Base-by-base conservation (phyloP, 73 alveolate genomes). In the Tetrahymena thermophila region DNA sequence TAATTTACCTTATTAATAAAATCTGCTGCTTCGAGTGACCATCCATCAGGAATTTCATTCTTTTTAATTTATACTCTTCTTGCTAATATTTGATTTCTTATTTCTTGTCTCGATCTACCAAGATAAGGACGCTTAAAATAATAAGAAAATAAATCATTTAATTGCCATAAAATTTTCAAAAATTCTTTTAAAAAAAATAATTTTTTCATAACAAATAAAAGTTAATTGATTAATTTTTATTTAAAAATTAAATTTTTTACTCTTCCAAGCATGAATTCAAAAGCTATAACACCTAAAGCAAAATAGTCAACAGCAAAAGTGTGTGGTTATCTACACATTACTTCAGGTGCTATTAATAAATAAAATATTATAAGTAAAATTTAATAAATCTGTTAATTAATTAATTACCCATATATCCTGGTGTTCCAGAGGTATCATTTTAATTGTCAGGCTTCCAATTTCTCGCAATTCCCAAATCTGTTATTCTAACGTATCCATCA, bases 201-300 rank as follows among this genome's bases (percentile, higher is more conserved):
- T n/a, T n/a, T n/a, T n/a, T n/a, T n/a, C n/a, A n/a, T n/a, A n/a
- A n/a, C n/a, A n/a, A n/a, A n/a, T n/a, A n/a, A n/a, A n/a, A n/a
- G n/a, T 4, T 19, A 19, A 4, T 19, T 15, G 2, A 4, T 3
- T 4, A 55, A 19, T 55, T 55, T 55, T 21, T 57, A 31, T 57
- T 21, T 71, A 16, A n/a, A 3, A 25, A 71, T 3, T 28, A 25
- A 71, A 3, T 25, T 71, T 56, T 50, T 50, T 95, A 94, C 97
- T 40, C 97, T 96, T 28, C 98, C 97, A 13, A 94, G 84, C 98
- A 98, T 98, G 93, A 97, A 95, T 56, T 98, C 99, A 94, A 96
- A 96, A 15, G 96, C 97, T 16, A 98, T 98, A 21, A 98, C 99
- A 25, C 99, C 99, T 19, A 98, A 71, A 43, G 99, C 99, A 94